These are phyloP conservation scores for Penicillium sp. DNA, from an alignment of 2,329 filamentous ascomycete species.

Conservation along the genomic window DNA sequence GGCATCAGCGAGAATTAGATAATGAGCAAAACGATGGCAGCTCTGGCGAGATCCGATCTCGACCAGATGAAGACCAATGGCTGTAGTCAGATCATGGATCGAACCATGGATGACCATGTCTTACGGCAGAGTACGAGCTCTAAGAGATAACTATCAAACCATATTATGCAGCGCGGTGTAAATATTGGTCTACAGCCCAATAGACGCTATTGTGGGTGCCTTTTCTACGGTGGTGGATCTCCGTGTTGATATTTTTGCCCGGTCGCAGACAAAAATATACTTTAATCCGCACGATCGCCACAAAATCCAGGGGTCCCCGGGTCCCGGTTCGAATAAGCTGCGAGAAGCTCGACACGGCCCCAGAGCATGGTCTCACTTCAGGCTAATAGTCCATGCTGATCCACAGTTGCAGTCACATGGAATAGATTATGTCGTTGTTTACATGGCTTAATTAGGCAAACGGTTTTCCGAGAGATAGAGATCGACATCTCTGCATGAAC, in stretches of 20 bases:
- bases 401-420: neutral
- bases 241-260: neutral
- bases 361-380: neutral
- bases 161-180: too few relatives aligned
- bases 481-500: slow-evolving; percentile 2
- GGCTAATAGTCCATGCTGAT: neutral
- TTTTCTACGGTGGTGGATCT: neutral
- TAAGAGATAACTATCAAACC: neutral
- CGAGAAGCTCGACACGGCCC: neutral
- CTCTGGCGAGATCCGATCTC: too few relatives aligned
- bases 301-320: neutral
- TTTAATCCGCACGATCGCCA: neutral
- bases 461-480: neutral
- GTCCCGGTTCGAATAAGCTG: too few relatives aligned
- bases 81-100: neutral
- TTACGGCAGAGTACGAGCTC: neutral
- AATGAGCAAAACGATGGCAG: neutral
- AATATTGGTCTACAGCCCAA: neutral
- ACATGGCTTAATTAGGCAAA: neutral
- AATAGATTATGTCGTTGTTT: neutral
- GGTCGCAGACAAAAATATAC: neutral
- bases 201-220: neutral
- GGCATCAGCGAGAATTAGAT: neutral
- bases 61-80: neutral
- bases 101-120: neutral